A percentile compares a stretch with the other conserved stretches of the same genome.
These are phyloP conservation scores for Chlamydomonas sphaeroides DNA, from an alignment of 139 green algal species.

Conservation along the genomic window DNA sequence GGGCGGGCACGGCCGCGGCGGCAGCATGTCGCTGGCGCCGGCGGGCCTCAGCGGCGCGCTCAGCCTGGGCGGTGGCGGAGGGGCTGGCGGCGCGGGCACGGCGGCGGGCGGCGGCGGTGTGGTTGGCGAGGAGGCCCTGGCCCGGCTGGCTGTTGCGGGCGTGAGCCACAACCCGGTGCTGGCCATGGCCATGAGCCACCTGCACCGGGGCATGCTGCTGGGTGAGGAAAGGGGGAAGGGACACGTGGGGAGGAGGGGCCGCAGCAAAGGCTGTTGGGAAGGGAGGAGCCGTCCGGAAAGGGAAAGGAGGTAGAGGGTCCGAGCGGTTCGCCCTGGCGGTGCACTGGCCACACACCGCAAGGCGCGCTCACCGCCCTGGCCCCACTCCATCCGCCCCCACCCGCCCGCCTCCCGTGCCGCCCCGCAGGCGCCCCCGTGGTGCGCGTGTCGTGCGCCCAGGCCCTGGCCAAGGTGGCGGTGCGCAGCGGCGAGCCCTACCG, in stretches of 20 bases:
- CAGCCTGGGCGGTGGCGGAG: neutral
- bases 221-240: too few relatives aligned
- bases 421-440: slow-evolving; percentile 51
- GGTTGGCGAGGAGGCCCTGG: neutral
- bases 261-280: too few relatives aligned
- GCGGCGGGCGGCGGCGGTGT: neutral
- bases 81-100: neutral
- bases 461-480: slow-evolving; percentile 76
- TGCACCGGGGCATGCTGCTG: slow-evolving; percentile 55
- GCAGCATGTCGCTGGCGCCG: neutral
- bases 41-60: neutral
- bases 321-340: too few relatives aligned
- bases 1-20: neutral
- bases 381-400: neutral
- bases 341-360: too few relatives aligned
- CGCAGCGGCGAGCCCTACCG: slow-evolving; percentile 84
- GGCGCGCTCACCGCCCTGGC: neutral
- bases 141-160: slow-evolving; percentile 52
- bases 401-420: neutral
- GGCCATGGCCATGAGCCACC: slow-evolving; percentile 44
- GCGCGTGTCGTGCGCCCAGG: slow-evolving; percentile 51
- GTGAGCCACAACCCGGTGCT: slow-evolving; percentile 53
- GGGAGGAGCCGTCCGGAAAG: too few relatives aligned
- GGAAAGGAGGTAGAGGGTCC: too few relatives aligned
- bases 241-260: too few relatives aligned